Base-by-base conservation (phyloP, 305 asterid species). In the Euphrasia arctica region DNA sequence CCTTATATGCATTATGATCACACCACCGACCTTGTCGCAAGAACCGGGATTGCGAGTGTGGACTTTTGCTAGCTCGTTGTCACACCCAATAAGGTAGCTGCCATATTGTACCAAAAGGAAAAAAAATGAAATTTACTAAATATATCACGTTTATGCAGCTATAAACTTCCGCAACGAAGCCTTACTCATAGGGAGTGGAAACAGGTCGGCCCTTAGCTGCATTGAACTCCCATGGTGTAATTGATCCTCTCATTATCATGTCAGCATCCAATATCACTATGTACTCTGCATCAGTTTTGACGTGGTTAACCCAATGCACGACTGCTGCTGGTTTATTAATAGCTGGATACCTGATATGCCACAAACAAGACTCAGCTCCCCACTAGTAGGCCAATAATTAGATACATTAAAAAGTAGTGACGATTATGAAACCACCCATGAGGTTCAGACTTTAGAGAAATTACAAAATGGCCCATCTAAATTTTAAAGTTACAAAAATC, bases 1-100 rank as follows among this genome's bases (percentile, higher is more conserved):
- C 57, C 71, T 73, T 57, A 82, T 79, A 72, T 86, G 97, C 93
- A 94, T 94, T 65, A 94, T 82, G 68, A 88, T 90, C 70, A 88
- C 97, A 6, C 99, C 99, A 54, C 99, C 97, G 63, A 93, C 99
- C 83, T 90, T 93, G 83, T 88, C 80, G 63, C 99, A 93, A 31
- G 84, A 80, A 68, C 79, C 84, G 13, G 99, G 99, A 70, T 86
- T 89, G 54, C 79, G 83, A 34, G 99, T 90, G 74, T 90, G 99
- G 71, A 81, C 74, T 79, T 79, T 85, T 22, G 96, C 97, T 57
- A 94, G 95, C 79, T 76, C 87, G 58, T 88, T 94, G 80, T 94
- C 97, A 51, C 99, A 94, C 60, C 99, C 99, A 72, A 94, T 94
- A 63, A 90, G 84, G 78, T 90, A 85, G 62, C 99, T 90, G 88